Evolutionary conservation across 1,284 basidiomycete genomes (phyloP), one percentile per base, ranked within the genome.

Genomic region (Albatrellus sp.): DNA sequence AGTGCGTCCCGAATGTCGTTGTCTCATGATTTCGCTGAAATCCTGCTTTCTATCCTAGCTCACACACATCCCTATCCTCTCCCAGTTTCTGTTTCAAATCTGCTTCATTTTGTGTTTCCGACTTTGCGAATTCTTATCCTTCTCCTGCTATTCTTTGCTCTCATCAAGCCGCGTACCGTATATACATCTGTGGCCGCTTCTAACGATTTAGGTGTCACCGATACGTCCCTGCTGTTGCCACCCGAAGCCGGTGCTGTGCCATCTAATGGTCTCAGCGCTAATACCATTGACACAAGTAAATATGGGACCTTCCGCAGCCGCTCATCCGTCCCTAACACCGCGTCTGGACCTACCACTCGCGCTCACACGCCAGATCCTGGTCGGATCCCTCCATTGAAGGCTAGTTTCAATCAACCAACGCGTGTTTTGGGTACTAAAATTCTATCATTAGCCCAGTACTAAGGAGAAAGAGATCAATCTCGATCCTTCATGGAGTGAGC

Each of bases 261-360:
- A 1, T 72, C 74, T 2, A 62, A 67, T 4, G 71, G 72, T 31
- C 63, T 75, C 41, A 67, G 13, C 31, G 39, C 68, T 33, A 59
- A 70, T 38, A 58, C 69, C 34, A 57, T 67, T 13, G 62, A 75
- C 51, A 60, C 64, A 14, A 70, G 64, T 59, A 84, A 83, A 57
- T 88, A 88, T 57, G 85, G 85, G 16, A 86, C 85, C 11, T 87
- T 82, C 68, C 68, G 67, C 42, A 62, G 66, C 46, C 61, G 67
- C 12, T 70, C 68, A 37, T 73, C 73, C 19, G 63, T 65, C 32
- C 54, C 70, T 19, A 71, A 69, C 43, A 66, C 67, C 14, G 49
- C 49, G 31, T 78, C 78, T 20, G 65, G 64, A 11, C 73, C 75
- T 11, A 72, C 69, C 2, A 79, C 79, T 13, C 67, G 79, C 29